Percentiles rank a stretch among this genome's conserved stretches.
Evolutionary conservation across 1,284 basidiomycete genomes (phyloP).

Genomic region (Ganoderma boninense): DNA sequence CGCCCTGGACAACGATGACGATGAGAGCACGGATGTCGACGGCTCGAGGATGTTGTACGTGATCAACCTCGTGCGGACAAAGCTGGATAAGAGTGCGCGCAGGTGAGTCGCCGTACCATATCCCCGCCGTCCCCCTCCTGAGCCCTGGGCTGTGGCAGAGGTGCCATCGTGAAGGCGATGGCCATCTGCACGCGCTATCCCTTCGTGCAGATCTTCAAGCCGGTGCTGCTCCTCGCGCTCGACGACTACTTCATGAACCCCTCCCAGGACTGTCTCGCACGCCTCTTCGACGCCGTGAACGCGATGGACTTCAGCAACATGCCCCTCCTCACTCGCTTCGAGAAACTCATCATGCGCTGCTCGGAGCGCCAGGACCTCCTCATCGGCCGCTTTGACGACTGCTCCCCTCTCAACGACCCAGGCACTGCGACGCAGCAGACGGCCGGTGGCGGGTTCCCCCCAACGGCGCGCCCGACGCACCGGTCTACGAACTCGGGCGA

Average conservation of each 20-base stretch:
- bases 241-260: slow-evolving; percentile 95
- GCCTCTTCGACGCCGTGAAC: slow-evolving; percentile 94
- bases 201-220: slow-evolving; percentile 99
- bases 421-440: slow-evolving; percentile 34
- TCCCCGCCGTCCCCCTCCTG: slow-evolving; percentile 4
- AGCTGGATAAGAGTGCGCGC: slow-evolving; percentile 88
- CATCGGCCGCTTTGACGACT: slow-evolving; percentile 76
- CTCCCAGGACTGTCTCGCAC: slow-evolving; percentile 86
- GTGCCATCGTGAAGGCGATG: slow-evolving; percentile 95
- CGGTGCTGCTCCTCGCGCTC: slow-evolving; percentile 91
- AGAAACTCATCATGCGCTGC: slow-evolving; percentile 90
- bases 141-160: slow-evolving; percentile 42
- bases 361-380: slow-evolving; percentile 94
- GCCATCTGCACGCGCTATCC: slow-evolving; percentile 96
- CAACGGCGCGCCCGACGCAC: slow-evolving; percentile 43
- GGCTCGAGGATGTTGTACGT: slow-evolving; percentile 76
- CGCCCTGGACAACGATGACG: slow-evolving; percentile 63
- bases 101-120: slow-evolving; percentile 61
- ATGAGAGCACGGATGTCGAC: slow-evolving; percentile 55
- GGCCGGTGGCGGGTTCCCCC: slow-evolving; percentile 14
- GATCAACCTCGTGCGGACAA: slow-evolving; percentile 94
- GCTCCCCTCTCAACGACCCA: slow-evolving; percentile 23
- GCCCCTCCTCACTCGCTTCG: slow-evolving; percentile 80
- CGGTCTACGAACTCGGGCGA: slow-evolving; percentile 62
- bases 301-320: slow-evolving; percentile 87